Base-by-base conservation (phyloP, 257 asterid genomes). In the Eustoma russellianum region DNA sequence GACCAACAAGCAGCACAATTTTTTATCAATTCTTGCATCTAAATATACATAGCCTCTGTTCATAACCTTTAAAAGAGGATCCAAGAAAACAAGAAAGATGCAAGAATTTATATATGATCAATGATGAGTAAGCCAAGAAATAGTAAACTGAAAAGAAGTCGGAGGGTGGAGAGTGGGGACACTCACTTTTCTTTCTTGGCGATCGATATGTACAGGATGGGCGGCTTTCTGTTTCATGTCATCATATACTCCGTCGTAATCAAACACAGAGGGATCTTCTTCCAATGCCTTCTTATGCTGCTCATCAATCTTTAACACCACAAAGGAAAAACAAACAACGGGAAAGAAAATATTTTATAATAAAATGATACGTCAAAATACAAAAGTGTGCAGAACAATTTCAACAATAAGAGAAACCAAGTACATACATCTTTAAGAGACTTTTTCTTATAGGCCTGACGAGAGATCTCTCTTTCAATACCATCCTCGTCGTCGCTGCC, bases 241-340 rank as follows among this genome's bases (percentile, higher is more conserved):
- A 64, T 90, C 96, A 68, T 79, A 86, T 7, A 86, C 96, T 53
- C 95, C 98, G 64, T 90, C 98, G 54, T 90, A 90, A 63, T 86
- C 98, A 51, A 90, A 90, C 18, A 63, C 98, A 11, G 70, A 73
- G 47, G 96, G 96, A 30, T 90, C 96, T 85, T 90, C 96, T 69
- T 83, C 92, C 46, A 90, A 77, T 64, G 96, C 82, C 77, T 83
- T 90, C 80, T 86, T 79, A 59, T 90, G 95, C 74, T 73, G 89
- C 74, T 86, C 96, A 55, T 90, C 98, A 68, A 83, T 66, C 98
- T 86, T 50, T 55, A 56, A 6, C 35, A 17, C 17, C 10, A 41
- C n/a, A 56, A 64, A 43, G 9, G 38, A 7, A 19, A 17, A 6
- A 33, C n/a, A 28, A 43, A 52, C 12, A 53, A 46, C 18, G 43